Evolutionary conservation across 805 yeast species (phyloP).

Genomic region (Myxozyma nipponensis): DNA sequence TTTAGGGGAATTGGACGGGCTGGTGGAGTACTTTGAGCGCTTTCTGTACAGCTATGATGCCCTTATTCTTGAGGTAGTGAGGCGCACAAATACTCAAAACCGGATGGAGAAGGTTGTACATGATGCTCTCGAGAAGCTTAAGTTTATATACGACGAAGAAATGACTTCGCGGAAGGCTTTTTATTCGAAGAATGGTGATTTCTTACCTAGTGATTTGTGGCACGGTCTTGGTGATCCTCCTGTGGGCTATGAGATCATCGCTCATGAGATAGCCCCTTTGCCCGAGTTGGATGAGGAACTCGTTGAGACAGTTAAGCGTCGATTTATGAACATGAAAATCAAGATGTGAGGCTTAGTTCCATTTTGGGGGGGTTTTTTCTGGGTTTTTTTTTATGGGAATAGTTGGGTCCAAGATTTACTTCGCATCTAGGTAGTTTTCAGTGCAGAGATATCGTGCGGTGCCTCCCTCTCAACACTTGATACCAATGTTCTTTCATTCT

Average conservation of each 20-base stretch:
- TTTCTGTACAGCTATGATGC: slow-evolving; percentile 53
- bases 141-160: slow-evolving; percentile 45
- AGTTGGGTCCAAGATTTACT: background rate
- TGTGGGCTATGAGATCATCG: slow-evolving; percentile 29
- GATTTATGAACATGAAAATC: slow-evolving; percentile 6
- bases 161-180: slow-evolving; percentile 43
- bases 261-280: slow-evolving; percentile 19
- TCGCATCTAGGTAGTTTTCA: too few species aligned
- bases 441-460: too few species aligned
- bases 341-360: too few species aligned
- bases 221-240: slow-evolving; percentile 42
- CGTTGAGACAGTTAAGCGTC: slow-evolving; percentile 19
- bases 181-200: slow-evolving; percentile 49
- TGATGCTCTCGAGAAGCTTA: slow-evolving; percentile 43
- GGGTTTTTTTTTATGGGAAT: too few species aligned
- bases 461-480: too few species aligned
- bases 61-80: slow-evolving; percentile 49
- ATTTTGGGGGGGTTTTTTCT: too few species aligned
- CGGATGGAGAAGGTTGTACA: slow-evolving; percentile 43
- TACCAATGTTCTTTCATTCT: too few species aligned
- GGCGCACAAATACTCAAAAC: slow-evolving; percentile 46
- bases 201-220: slow-evolving; percentile 55
- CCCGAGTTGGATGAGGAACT: slow-evolving; percentile 18
- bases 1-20: slow-evolving; percentile 39
- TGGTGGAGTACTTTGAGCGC: slow-evolving; percentile 48